Base-by-base conservation (phyloP, 2,329 filamentous ascomycete genomes). In the Phialophora expanda region DNA sequence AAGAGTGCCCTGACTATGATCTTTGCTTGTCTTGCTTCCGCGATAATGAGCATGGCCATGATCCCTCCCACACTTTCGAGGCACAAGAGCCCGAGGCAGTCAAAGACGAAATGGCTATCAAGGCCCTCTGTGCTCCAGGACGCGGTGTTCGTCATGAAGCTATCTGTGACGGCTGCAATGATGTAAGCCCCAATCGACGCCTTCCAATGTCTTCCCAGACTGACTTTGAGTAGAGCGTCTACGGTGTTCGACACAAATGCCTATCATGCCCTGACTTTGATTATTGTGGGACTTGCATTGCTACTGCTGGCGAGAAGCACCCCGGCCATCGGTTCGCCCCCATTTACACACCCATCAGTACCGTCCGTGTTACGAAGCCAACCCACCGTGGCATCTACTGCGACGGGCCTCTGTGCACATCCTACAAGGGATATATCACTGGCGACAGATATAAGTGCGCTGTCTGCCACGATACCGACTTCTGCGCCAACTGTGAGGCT, bases 191-290 rank as follows among this genome's bases (percentile, higher is more conserved):
- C 22, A 12, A 24, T 17, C 3, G 4, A 44, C 6, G 5, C 7
- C 11, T 4, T 41, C 50, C 11, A 22, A 14, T 56, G 51, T 22
- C 22, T 14, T 30, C 24, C 26, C 30, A 58, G 48, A 65, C 38
- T 44, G 38, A 44, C 17, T n/a, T 51, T 64, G 28, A n/a, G 50
- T 68, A 89, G 84, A 88, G 87, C 77, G 95, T 99, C 74, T 84
- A 85, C 72, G 96, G 95, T 73, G 85, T 97, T 64, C 94, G 95
- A 72, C 90, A 98, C 86, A 99, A 99, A 85, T 99, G 95, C 78
- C 84, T 98, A 70, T 89, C 92, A 76, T 99, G 95, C 82, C 95
- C 96, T 51, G 95, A 99, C 78, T 99, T 92, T 90, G 95, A 99
- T 75, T 98, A 91, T 81, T 99, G 95, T 83, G 84, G 85, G 26